Base-by-base conservation (phyloP, 768 basidiomycete species). In the Peribolospora kevripleyi region DNA sequence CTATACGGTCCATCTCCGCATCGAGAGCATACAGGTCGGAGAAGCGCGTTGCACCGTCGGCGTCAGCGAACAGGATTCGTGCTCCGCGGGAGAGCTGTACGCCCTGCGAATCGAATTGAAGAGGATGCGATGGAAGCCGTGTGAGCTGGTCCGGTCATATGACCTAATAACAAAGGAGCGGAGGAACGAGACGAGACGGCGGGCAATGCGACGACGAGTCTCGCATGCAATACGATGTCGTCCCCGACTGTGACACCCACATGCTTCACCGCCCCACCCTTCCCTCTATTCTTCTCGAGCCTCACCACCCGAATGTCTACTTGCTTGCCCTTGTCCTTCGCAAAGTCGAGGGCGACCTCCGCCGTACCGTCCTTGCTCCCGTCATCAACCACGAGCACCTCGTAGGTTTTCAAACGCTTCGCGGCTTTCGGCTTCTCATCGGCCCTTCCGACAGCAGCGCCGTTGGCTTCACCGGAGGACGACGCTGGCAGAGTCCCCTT, bases 181-280 rank as follows among this genome's bases (percentile, higher is more conserved):
- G 25, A 25, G 1, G 25, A 25, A 25, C 25, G 25, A 25, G 25
- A 25, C 25, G 25, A 7, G 3, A 55, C 46, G 6, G 3, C 13
- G 14, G 53, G 7, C 53, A 55, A 13, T 52, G 5, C n/a, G 41
- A 39, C 40, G 45, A 7, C 25, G 11, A 45, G 50, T 10, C 7
- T 41, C 13, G 40, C 39, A 10, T 1, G 49, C 25, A 25, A 25
- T 25, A 25, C 25, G 25, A 25, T 25, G 25, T 25, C 25, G 25
- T 25, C 25, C 25, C 25, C 25, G 8, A 3, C 1, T 4, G 25
- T 13, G 2, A 9, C 25, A 62, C 67, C 50, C 50, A 69, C 69
- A 68, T 93, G 90, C 42, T 82, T 73, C 36, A 93, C 87, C 0
- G 87, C 84, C 3, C 87, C 90, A 14, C 90, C 90, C 65, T 97